Evolutionary conservation across 2,329 filamentous ascomycete species (phyloP).

Genomic region (Diaporthe citrichinensis): DNA sequence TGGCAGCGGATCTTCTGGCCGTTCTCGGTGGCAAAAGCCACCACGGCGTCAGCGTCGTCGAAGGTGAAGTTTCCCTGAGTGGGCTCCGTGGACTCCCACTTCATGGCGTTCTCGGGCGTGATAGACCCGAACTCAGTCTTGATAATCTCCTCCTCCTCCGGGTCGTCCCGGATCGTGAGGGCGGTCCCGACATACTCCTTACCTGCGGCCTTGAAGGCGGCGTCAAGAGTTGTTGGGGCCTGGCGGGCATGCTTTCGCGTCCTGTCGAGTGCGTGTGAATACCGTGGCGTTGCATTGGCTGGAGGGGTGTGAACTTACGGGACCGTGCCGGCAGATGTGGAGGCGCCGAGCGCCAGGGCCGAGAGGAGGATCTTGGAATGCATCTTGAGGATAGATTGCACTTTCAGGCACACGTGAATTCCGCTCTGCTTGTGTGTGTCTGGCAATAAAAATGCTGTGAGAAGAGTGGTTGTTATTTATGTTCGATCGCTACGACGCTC

Average conservation of each 20-base stretch:
- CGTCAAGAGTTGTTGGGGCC: conserved; percentile 42
- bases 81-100: conserved; percentile 72
- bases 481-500: not conserved
- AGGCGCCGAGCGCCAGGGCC: conserved; percentile 13
- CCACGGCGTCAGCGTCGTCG: conserved; percentile 63
- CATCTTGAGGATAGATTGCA: conserved; percentile 4
- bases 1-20: conserved; percentile 68
- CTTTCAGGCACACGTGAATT: not conserved
- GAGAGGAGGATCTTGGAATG: conserved; percentile 18
- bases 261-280: not conserved
- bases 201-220: conserved; percentile 47
- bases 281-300: not conserved
- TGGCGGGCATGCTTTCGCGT: not conserved
- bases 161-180: conserved; percentile 67
- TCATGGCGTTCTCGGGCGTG: conserved; percentile 64
- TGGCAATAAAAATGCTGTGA: conserved; percentile 1
- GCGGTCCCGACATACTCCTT: conserved; percentile 69
- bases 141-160: conserved; percentile 64
- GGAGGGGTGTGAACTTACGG: not conserved
- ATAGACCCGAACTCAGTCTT: conserved; percentile 69
- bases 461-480: conserved; percentile 29
- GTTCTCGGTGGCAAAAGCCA: conserved; percentile 56
- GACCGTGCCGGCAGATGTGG: conserved; percentile 24
- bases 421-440: not conserved
- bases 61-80: conserved; percentile 67